A percentile compares a stretch with the other conserved stretches of the same genome.
phyloP scores from a whole-genome alignment of 352 stramenopile species.

The Phytopythium oedochilum region DNA sequence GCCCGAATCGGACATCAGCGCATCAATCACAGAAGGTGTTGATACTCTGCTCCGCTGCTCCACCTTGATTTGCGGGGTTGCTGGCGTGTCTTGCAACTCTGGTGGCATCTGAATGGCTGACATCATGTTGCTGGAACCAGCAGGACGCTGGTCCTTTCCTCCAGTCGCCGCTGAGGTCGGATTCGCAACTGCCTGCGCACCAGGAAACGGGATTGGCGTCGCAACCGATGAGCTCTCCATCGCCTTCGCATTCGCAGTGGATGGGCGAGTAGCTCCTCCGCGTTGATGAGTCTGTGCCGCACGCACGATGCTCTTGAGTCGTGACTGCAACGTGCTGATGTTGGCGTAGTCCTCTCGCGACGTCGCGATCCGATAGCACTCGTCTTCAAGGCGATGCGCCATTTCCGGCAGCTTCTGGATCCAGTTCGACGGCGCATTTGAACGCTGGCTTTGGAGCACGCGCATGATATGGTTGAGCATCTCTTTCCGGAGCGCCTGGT shows the following conservation, averaged over 20 bases:
- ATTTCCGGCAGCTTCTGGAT: slow-evolving; percentile 97
- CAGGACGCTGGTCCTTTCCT: neutral
- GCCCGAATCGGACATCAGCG: slow-evolving; percentile 35
- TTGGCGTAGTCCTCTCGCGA: slow-evolving; percentile 95
- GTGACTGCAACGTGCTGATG: slow-evolving; percentile 91
- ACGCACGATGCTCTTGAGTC: slow-evolving; percentile 94
- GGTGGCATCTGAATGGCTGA: slow-evolving; percentile 70
- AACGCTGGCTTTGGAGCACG: slow-evolving; percentile 93
- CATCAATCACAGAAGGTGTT: slow-evolving; percentile 34
- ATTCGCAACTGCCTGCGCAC: slow-evolving; percentile 32
- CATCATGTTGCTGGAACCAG: slow-evolving; percentile 13
- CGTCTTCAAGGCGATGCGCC: slow-evolving; percentile 96
- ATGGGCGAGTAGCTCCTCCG: slow-evolving; percentile 20
- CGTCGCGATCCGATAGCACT: slow-evolving; percentile 90
- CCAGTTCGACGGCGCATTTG: slow-evolving; percentile 95
- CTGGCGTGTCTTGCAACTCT: slow-evolving; percentile 51
- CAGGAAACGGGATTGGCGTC: slow-evolving; percentile 56
- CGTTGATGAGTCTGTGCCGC: slow-evolving; percentile 64
- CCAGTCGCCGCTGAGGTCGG: slow-evolving; percentile 6
- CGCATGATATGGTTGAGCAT: slow-evolving; percentile 92
- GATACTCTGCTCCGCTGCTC: slow-evolving; percentile 22
- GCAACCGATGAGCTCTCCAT: slow-evolving; percentile 14
- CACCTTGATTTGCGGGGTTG: slow-evolving; percentile 23
- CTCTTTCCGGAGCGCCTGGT: slow-evolving; percentile 73
- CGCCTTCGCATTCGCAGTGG: slow-evolving; percentile 13